Evolutionary conservation across 768 basidiomycete genomes (phyloP).

Genomic region (Pleurotus eryngii): DNA sequence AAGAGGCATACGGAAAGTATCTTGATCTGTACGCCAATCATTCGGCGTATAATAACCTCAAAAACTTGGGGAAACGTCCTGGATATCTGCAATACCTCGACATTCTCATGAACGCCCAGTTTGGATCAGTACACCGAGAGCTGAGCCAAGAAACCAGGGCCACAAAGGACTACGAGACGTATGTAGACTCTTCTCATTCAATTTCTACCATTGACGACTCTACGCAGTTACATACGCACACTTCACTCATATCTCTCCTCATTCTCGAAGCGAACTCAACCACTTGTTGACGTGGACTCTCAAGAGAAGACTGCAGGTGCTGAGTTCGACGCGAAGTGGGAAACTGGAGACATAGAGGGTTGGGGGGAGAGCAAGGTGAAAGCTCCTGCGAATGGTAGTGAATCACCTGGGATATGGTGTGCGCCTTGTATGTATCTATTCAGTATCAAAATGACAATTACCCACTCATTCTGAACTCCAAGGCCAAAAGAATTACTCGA

Average conservation of each 20-base stretch:
- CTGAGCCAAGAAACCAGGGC: constrained; percentile 63
- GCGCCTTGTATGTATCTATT: constrained; percentile 66
- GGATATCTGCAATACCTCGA: constrained; percentile 95
- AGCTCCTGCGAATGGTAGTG: constrained; percentile 39
- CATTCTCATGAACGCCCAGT: constrained; percentile 65
- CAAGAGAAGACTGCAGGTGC: constrained; percentile 60
- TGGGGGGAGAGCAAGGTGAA: constrained; percentile 66
- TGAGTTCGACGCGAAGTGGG: constrained; percentile 83
- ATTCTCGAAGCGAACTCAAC: constrained; percentile 82
- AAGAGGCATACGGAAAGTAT: constrained; percentile 93
- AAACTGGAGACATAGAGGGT: constrained; percentile 63
- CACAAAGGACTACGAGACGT: constrained; percentile 80
- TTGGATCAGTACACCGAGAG: constrained; percentile 61
- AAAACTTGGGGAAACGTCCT: constrained; percentile 76
- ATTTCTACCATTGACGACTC: constrained; percentile 1
- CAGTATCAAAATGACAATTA: too few species aligned
- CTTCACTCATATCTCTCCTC: constrained; percentile 83
- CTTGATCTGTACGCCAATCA: constrained; percentile 91
- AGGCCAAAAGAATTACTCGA: constrained; percentile 95
- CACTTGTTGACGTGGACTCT: constrained; percentile 71
- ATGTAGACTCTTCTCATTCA: constrained; percentile 23
- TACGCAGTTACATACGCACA: constrained; percentile 74
- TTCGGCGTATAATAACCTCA: constrained; percentile 85
- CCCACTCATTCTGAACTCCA: not conserved
- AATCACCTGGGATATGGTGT: constrained; percentile 82